Base-by-base conservation (phyloP, 192 early-diverging fungal species). In the Pilaira anomala region DNA sequence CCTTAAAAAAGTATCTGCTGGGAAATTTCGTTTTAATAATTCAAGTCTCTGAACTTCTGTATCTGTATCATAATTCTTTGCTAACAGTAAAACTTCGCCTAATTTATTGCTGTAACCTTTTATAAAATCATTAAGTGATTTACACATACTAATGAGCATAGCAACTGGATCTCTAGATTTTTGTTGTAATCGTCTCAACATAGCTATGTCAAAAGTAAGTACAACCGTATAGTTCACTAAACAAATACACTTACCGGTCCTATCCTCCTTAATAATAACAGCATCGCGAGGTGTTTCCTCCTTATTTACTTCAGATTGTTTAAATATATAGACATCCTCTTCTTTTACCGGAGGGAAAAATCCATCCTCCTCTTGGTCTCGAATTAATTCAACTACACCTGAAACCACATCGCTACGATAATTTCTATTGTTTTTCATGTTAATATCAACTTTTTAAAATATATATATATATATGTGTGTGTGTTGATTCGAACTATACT, bases 71-170 rank as follows among this genome's bases (percentile, higher is more conserved):
- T 67, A 67, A 40, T 50, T 45, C 16, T 41, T n/a, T 6, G 19
- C 8, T 12, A 24, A 51, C 13, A 67, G 24, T 5, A 67, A 39
- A 22, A 48, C 56, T 11, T 53, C 24, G 3, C 45, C 40, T 9
- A 67, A 29, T 0, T 42, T 26, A n/a, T 40, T 41, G n/a, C 50
- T 45, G 21, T 67, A 67, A 3, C 48, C 56, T 33, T 67, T 33
- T 26, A 67, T 8, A 16, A 67, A 67, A 0, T 60, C 44, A 12
- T 44, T n/a, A 29, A 30, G 5, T 9, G 66, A 51, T 13, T 46
- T 46, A 33, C 66, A 67, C 56, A 60, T 11, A 19, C 55, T 60
- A 25, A 67, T 60, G 12, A 67, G 49, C 66, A 67, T 67, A 9
- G 66, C 66, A 11, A 60, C 30, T 12, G 49, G 14, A 33, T 67